Percentiles rank a stretch among this genome's conserved stretches.
Evolutionary conservation across 2,329 filamentous ascomycete genomes (phyloP).

Genomic region (Scedosporium apiospermum): DNA sequence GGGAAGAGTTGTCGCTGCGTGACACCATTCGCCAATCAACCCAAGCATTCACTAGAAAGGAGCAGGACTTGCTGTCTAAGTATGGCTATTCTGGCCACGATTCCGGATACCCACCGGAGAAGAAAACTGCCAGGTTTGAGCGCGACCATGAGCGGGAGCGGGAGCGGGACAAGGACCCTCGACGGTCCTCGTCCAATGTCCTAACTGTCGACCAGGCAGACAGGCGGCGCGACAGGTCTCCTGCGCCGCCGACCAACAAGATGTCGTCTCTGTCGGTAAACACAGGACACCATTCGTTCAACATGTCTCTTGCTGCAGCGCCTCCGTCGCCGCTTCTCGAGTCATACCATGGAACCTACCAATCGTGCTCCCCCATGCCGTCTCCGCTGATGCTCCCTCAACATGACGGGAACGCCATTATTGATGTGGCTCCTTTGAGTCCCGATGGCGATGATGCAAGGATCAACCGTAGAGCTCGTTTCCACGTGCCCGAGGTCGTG

Average conservation of each 20-base stretch:
- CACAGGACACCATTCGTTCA: conserved; percentile 29
- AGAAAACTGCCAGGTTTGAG: not conserved
- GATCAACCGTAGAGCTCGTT: conserved; percentile 54
- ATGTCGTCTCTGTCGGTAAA: conserved; percentile 45
- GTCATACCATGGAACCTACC: conserved; percentile 87
- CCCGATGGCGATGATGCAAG: conserved; percentile 40
- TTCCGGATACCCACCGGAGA: not conserved
- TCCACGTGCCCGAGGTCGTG: conserved; percentile 77
- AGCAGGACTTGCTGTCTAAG: not conserved
- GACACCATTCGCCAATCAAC: not conserved
- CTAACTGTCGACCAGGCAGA: conserved; percentile 31
- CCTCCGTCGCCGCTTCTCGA: conserved; percentile 81
- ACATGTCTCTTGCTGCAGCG: conserved; percentile 41
- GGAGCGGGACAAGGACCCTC: conserved; percentile 19
- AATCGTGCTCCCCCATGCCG: conserved; percentile 90
- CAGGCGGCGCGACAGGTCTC: conserved; percentile 31
- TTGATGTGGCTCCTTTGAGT: conserved; percentile 43
- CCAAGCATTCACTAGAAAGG: not conserved
- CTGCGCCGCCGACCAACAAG: conserved; percentile 36
- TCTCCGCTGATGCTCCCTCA: conserved; percentile 57
- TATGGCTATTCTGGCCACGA: not conserved
- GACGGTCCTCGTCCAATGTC: conserved; percentile 26
- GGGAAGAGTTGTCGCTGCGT: not conserved
- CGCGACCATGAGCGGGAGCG: not conserved
- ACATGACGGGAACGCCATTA: conserved; percentile 36